phyloP scores from a whole-genome alignment of 441 rosid species.

The Brassica hybrid region DNA sequence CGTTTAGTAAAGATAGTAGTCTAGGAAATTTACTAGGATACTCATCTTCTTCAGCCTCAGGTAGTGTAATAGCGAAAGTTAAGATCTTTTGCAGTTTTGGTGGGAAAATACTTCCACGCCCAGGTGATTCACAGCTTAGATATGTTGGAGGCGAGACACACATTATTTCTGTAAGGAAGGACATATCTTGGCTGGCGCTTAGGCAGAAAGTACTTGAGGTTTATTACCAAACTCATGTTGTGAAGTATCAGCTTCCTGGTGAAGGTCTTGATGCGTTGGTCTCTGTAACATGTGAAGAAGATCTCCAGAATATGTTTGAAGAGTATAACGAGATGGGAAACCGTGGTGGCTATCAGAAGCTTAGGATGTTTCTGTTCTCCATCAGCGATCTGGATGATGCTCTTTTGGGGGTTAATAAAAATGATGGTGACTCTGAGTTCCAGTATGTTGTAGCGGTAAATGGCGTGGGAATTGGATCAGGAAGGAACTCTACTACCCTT shows the following conservation, averaged over 20 bases:
- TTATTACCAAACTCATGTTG: too few species aligned
- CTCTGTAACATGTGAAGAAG: constrained; percentile 47
- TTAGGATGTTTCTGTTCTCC: constrained; percentile 47
- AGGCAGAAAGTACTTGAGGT: constrained; percentile 39
- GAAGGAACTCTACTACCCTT: constrained; percentile 29
- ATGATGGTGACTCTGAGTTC: constrained; percentile 41
- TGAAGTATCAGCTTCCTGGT: constrained; percentile 50
- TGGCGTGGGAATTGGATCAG: constrained; percentile 41
- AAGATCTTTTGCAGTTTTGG: constrained; percentile 46
- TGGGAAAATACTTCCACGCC: constrained; percentile 47
- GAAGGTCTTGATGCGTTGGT: constrained; percentile 50
- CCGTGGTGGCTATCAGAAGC: constrained; percentile 41
- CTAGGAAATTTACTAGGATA: constrained; percentile 38
- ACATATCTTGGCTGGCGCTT: constrained; percentile 45
- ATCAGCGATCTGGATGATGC: constrained; percentile 43
- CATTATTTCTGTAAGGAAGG: constrained; percentile 39
- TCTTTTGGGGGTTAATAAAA: constrained; percentile 33
- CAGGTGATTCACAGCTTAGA: constrained; percentile 46
- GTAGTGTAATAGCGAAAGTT: constrained; percentile 34
- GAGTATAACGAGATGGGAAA: constrained; percentile 45
- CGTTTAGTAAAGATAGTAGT: constrained; percentile 51
- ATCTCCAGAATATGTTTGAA: constrained; percentile 48
- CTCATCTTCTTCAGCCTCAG: constrained; percentile 37
- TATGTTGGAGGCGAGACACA: constrained; percentile 48
- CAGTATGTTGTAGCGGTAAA: constrained; percentile 47